Conservation (phyloP, 371 early-diverging fungal species). For the Capillidium rhysosporum region DNA sequence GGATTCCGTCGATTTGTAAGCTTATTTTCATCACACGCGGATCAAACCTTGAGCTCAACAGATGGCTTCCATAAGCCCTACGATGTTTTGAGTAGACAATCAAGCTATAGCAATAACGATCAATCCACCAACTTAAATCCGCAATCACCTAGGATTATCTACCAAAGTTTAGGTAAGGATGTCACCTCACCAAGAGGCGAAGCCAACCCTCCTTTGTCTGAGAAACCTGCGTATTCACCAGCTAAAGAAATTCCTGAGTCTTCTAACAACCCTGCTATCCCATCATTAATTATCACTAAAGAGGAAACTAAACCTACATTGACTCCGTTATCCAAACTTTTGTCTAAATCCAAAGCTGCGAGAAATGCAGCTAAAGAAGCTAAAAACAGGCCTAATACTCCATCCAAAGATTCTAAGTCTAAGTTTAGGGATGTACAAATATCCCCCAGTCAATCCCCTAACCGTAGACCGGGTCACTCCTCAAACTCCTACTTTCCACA, state of each 20-base stretch:
- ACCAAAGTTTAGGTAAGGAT: too few species aligned
- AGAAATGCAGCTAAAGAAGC: neutral
- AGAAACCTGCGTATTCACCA: neutral
- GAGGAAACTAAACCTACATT: neutral
- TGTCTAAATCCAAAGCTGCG: neutral
- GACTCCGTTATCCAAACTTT: slow-evolving; percentile 7
- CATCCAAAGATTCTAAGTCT: too few species aligned
- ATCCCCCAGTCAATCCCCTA: neutral
- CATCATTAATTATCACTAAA: neutral
- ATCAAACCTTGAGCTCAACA: neutral
- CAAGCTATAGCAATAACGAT: neutral
- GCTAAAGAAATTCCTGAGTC: neutral
- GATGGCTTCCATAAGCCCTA: neutral
- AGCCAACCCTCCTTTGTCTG: neutral
- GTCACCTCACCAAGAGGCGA: neutral
- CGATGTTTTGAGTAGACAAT: neutral
- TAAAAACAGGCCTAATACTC: neutral
- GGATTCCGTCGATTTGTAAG: slow-evolving; percentile 3
- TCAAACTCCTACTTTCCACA: slow-evolving; percentile 19
- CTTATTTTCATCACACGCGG: neutral
- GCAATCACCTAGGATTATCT: neutral
- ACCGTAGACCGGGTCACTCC: slow-evolving; percentile 7
- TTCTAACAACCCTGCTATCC: neutral
- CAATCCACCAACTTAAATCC: neutral
- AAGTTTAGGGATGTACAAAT: neutral